A percentile compares a stretch with the other conserved stretches of the same genome.
phyloP scores from a whole-genome alignment of 148 eudicot species.

The Linanthus parryae region DNA sequence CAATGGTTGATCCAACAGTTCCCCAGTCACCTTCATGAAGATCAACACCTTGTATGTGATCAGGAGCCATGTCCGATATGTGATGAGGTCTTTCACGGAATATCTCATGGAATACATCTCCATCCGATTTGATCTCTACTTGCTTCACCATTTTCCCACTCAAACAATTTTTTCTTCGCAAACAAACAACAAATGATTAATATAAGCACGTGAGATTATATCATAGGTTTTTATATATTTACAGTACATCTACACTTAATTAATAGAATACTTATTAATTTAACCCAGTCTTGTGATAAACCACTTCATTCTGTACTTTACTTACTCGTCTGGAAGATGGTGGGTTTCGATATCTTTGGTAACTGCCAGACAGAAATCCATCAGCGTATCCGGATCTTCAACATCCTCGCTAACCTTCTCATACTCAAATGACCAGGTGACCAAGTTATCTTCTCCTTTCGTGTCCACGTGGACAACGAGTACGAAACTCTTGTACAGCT shows the following conservation, averaged over 20 bases:
- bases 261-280: no score
- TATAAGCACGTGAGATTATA: no score
- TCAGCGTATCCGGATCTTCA: slow-evolving; percentile 16
- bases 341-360: slow-evolving; percentile 36
- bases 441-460: slow-evolving; percentile 17
- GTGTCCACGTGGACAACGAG: slow-evolving; percentile 22
- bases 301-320: no score
- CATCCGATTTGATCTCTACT: neutral
- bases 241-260: no score
- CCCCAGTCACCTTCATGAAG: neutral
- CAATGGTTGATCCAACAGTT: neutral
- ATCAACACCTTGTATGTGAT: neutral
- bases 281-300: no score
- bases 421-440: slow-evolving; percentile 23
- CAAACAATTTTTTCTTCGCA: no score
- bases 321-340: no score
- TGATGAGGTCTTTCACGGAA: neutral
- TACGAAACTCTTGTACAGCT: slow-evolving; percentile 18
- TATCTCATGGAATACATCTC: neutral
- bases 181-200: no score
- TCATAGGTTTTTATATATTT: no score
- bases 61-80: neutral
- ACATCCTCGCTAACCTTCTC: slow-evolving; percentile 22
- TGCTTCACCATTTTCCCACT: neutral
- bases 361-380: slow-evolving; percentile 18